phyloP scores from a whole-genome alignment of 2,329 filamentous ascomycete species.

The Fusarium succisae region DNA sequence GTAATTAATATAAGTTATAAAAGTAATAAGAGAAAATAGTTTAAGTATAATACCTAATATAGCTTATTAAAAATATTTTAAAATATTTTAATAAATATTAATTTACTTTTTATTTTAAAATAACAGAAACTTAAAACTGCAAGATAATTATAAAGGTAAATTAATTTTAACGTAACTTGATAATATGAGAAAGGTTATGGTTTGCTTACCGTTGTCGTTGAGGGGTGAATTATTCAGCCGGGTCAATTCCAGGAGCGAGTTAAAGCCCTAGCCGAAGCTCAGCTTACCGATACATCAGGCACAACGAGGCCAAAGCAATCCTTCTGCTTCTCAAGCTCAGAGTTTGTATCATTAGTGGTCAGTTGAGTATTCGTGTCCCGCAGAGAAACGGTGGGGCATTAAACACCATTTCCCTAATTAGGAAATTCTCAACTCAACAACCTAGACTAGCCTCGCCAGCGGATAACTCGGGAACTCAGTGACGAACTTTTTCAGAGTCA shows the following conservation, averaged over 20 bases:
- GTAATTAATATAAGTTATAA: too few species aligned
- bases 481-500: background rate
- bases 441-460: background rate
- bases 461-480: background rate
- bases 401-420: slow-evolving; percentile 15
- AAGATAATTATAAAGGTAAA: too few species aligned
- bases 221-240: background rate
- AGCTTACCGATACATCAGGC: background rate
- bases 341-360: background rate
- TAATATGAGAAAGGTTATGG: too few species aligned
- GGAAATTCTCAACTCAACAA: slow-evolving; percentile 5
- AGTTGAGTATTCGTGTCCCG: background rate
- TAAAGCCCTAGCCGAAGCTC: accelerated
- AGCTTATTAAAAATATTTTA: too few species aligned
- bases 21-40: too few species aligned
- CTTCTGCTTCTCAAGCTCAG: too few species aligned
- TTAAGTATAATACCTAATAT: too few species aligned
- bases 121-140: too few species aligned
- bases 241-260: background rate
- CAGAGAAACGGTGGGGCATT: background rate
- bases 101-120: too few species aligned
- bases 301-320: background rate
- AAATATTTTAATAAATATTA: too few species aligned
- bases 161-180: too few species aligned
- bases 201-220: background rate